Conservation (phyloP, 805 yeast species). For the Sungouiozyma ichnusensis region DNA sequence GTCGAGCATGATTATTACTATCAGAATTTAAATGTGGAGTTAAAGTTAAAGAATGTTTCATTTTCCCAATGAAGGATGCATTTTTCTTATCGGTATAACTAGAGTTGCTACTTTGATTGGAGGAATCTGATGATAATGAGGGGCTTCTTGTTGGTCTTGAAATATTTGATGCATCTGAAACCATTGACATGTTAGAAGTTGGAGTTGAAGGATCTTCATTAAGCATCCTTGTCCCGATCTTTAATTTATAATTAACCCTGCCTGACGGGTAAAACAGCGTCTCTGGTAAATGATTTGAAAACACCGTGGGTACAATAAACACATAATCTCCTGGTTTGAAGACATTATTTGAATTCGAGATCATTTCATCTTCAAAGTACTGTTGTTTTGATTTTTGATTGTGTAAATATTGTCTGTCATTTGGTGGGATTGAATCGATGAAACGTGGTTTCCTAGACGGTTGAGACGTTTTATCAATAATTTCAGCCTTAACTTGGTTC, state of each 20-base stretch:
- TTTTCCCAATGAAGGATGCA: conserved; percentile 15
- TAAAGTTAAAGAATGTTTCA: conserved; percentile 18
- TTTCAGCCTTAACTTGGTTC: conserved; percentile 10
- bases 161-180: background rate
- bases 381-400: conserved; percentile 2
- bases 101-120: conserved; percentile 3
- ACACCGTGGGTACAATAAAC: conserved; percentile 49
- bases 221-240: conserved; percentile 11
- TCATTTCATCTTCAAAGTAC: background rate
- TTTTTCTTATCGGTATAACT: conserved; percentile 6
- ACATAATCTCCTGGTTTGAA: conserved; percentile 58
- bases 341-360: conserved; percentile 1
- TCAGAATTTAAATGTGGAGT: conserved; percentile 2
- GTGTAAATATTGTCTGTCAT: conserved; percentile 8
- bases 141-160: background rate
- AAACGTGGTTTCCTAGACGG: conserved; percentile 3
- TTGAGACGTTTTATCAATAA: conserved; percentile 6
- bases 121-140: conserved; percentile 1
- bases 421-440: conserved; percentile 6
- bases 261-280: conserved; percentile 32
- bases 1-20: conserved; percentile 1
- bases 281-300: conserved; percentile 54
- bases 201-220: background rate
- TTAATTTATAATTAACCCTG: conserved; percentile 14
- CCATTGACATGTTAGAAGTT: background rate